Percentiles rank a stretch among this genome's conserved stretches.
phyloP scores from a whole-genome alignment of 1,139 yeast genomes.

The Pichia norvegensis region DNA sequence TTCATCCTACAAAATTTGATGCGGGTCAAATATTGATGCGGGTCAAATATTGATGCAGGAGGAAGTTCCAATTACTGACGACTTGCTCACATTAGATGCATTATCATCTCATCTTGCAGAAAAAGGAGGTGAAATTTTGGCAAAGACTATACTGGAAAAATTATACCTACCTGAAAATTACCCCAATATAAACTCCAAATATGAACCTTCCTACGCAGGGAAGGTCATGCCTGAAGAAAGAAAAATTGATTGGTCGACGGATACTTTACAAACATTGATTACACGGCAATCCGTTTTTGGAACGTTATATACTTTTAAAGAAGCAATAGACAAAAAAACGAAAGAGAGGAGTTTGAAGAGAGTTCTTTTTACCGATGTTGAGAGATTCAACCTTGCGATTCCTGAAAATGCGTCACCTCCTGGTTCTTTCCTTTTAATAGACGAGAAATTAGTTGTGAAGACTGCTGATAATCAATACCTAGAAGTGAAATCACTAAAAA shows the following conservation, averaged over 20 bases:
- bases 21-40: conserved; percentile 56
- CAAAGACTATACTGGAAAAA: not conserved
- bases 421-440: not conserved
- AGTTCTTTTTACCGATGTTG: not conserved
- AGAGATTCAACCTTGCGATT: not conserved
- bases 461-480: not conserved
- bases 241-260: conserved; percentile 39
- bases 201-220: conserved; percentile 47
- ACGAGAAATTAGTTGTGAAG: not conserved
- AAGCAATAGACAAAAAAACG: conserved; percentile 12
- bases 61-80: conserved; percentile 32
- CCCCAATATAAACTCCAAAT: conserved; percentile 19
- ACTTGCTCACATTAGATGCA: conserved; percentile 22
- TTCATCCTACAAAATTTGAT: conserved; percentile 85
- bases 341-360: not conserved
- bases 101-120: conserved; percentile 45
- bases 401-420: not conserved
- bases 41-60: conserved; percentile 39
- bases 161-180: not conserved
- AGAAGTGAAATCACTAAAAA: conserved; percentile 26
- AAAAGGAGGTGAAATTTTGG: conserved; percentile 53
- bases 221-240: conserved; percentile 40
- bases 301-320: conserved; percentile 44
- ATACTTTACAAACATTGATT: not conserved
- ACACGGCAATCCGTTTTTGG: conserved; percentile 35